These are phyloP conservation scores for Ceratobasidium sp. DNA, from an alignment of 1,284 basidiomycete genomes.

Conservation along the genomic window DNA sequence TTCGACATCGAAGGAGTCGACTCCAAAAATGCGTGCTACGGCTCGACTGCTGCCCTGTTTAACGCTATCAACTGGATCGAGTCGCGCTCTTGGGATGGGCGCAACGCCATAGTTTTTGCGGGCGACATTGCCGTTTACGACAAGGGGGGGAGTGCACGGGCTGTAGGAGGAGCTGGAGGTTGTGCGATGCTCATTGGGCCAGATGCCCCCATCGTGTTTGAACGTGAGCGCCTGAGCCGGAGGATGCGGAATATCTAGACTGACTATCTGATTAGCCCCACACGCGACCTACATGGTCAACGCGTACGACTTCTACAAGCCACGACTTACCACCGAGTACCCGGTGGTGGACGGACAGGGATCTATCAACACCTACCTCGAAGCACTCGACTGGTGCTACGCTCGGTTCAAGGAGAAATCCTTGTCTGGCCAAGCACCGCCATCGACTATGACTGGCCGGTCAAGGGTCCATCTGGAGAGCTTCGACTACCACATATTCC, in stretches of 20 bases:
- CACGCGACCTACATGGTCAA: conserved; percentile 98
- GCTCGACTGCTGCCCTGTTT: conserved; percentile 85
- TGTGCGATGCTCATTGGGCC: conserved; percentile 95
- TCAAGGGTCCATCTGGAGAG: conserved; percentile 60
- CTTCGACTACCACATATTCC: conserved; percentile 90
- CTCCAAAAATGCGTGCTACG: conserved; percentile 99
- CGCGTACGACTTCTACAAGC: conserved; percentile 98
- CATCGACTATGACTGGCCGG: conserved; percentile 47
- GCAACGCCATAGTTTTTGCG: conserved; percentile 95
- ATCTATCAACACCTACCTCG: conserved; percentile 93
- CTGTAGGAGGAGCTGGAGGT: conserved; percentile 96
- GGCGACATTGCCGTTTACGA: conserved; percentile 99
- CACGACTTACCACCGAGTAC: conserved; percentile 89
- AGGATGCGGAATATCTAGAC: not conserved
- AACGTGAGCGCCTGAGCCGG: conserved; percentile 71
- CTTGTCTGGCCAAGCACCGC: conserved; percentile 51
- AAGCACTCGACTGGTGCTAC: conserved; percentile 91
- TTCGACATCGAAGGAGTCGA: conserved; percentile 98
- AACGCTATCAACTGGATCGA: conserved; percentile 91
- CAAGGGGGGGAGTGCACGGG: conserved; percentile 92
- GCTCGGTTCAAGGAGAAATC: conserved; percentile 83
- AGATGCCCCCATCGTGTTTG: conserved; percentile 90
- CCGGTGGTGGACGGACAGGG: conserved; percentile 97
- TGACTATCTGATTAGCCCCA: conserved; percentile 63
- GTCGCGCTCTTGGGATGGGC: conserved; percentile 93